phyloP scores from a whole-genome alignment of 2,329 filamentous ascomycete species.

The Penicillium sp. region DNA sequence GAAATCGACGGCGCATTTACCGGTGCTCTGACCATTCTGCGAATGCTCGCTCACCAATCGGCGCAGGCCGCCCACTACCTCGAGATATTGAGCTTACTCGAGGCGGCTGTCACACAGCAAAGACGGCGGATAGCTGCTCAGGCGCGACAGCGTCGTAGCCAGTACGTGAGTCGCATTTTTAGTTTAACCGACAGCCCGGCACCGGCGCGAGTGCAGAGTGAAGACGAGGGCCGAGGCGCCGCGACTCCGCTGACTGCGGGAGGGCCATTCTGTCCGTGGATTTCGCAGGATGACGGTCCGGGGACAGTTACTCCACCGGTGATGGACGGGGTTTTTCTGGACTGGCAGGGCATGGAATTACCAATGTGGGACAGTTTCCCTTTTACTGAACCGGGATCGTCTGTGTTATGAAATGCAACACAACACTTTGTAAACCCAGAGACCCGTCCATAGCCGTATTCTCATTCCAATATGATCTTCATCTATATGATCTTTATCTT shows the following conservation, averaged over 20 bases:
- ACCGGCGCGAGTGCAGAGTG: slow-evolving; percentile 8
- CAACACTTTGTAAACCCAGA: not conserved
- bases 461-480: not conserved
- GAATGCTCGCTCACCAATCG: slow-evolving; percentile 48
- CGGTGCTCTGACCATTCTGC: slow-evolving; percentile 51
- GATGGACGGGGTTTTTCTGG: slow-evolving; percentile 20
- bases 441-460: not conserved
- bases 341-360: slow-evolving; percentile 36
- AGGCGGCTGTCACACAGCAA: slow-evolving; percentile 46
- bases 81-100: slow-evolving; percentile 53
- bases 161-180: slow-evolving; percentile 39
- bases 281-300: slow-evolving; percentile 10
- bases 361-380: slow-evolving; percentile 39
- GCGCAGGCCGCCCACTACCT: slow-evolving; percentile 59
- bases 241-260: slow-evolving; percentile 6
- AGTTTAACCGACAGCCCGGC: slow-evolving; percentile 25
- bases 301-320: slow-evolving; percentile 12
- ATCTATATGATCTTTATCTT: not conserved
- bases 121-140: slow-evolving; percentile 33
- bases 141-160: slow-evolving; percentile 28
- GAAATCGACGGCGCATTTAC: slow-evolving; percentile 45
- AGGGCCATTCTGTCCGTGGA: slow-evolving; percentile 16
- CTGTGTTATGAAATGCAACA: slow-evolving; percentile 10
- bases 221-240: slow-evolving; percentile 1
- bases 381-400: slow-evolving; percentile 25